A percentile compares a stretch with the other conserved stretches of the same genome.
Evolutionary conservation across 345 rosid species (phyloP).

Genomic region (Citrus australasica): DNA sequence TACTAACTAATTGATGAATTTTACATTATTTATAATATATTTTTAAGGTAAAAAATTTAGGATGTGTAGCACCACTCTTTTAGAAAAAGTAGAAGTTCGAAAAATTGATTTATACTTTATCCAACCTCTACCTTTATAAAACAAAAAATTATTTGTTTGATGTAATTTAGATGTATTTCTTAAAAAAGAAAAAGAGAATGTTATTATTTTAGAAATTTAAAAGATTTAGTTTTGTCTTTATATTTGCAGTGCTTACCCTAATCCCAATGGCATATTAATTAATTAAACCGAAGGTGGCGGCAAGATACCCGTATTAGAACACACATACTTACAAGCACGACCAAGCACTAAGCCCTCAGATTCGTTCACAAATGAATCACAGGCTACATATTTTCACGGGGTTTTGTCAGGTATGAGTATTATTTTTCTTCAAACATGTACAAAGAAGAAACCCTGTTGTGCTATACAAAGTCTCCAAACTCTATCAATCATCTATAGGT

Average conservation of each 20-base stretch:
- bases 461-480: background rate
- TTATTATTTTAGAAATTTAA: no score
- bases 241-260: no score
- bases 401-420: constrained; percentile 2
- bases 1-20: accelerated
- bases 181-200: no score
- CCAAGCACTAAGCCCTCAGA: background rate
- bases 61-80: no score
- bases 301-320: background rate
- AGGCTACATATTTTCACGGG: background rate
- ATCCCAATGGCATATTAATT: no score
- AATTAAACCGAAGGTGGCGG: background rate
- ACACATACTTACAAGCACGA: background rate
- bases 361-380: background rate
- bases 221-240: background rate
- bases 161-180: no score
- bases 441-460: background rate
- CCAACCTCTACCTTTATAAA: no score
- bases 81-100: accelerated
- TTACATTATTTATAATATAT: no score
- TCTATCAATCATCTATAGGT: constrained; percentile 14
- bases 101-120: no score
- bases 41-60: no score
- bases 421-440: background rate
- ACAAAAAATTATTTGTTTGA: no score